phyloP scores from a whole-genome alignment of 805 yeast species.

The Candida qinlingensis region DNA sequence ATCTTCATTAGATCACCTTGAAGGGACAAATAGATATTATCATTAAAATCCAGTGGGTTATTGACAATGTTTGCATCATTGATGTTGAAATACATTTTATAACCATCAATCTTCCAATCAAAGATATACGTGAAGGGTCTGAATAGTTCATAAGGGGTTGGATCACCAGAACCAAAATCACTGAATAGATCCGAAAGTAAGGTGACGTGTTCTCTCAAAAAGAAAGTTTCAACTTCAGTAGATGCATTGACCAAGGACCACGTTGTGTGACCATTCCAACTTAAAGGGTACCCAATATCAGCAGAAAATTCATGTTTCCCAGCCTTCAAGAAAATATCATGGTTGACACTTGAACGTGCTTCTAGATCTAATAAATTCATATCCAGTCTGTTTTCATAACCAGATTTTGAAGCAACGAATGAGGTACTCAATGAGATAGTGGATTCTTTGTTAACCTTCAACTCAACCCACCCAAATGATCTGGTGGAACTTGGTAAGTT shows the following conservation, averaged over 20 bases:
- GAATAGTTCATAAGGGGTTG: slow-evolving; percentile 68
- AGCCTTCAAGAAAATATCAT: slow-evolving; percentile 68
- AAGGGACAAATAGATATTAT: slow-evolving; percentile 71
- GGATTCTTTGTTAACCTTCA: slow-evolving; percentile 54
- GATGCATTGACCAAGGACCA: slow-evolving; percentile 63
- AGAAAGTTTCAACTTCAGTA: slow-evolving; percentile 48
- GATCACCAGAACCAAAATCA: slow-evolving; percentile 74
- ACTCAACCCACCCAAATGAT: slow-evolving; percentile 91
- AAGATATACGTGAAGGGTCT: slow-evolving; percentile 64
- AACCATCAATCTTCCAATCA: slow-evolving; percentile 53
- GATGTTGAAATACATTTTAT: slow-evolving; percentile 65
- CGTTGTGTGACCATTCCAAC: slow-evolving; percentile 74
- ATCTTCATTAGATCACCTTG: slow-evolving; percentile 54
- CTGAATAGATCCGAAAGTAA: slow-evolving; percentile 63
- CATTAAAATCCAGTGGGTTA: slow-evolving; percentile 79
- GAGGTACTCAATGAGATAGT: slow-evolving; percentile 41
- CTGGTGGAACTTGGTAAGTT: slow-evolving; percentile 37
- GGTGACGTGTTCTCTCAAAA: slow-evolving; percentile 78
- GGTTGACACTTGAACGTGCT: slow-evolving; percentile 80
- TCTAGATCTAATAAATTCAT: slow-evolving; percentile 51
- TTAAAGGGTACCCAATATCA: slow-evolving; percentile 62
- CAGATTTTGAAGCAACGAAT: slow-evolving; percentile 45
- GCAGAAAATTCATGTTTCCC: slow-evolving; percentile 49
- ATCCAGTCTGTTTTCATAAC: slow-evolving; percentile 49
- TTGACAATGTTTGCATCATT: slow-evolving; percentile 87